Evolutionary conservation across 192 early-diverging fungal species (phyloP).

Genomic region (Coemansia sp.): DNA sequence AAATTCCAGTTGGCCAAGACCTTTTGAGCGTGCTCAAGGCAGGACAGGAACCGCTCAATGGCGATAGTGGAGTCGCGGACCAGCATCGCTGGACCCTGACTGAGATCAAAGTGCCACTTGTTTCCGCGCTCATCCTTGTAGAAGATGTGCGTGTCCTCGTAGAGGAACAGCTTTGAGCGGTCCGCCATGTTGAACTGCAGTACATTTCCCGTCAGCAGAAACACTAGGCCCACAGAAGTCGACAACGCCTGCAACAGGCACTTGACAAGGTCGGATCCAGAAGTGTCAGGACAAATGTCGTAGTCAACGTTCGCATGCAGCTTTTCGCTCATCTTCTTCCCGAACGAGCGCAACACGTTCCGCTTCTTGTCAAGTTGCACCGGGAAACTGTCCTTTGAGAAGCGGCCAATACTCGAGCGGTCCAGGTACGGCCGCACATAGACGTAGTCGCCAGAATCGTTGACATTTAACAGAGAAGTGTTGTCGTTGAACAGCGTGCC

Average conservation of each 20-base stretch:
- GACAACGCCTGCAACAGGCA: constrained; percentile 47
- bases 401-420: constrained; percentile 47
- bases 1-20: constrained; percentile 44
- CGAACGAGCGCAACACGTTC: constrained; percentile 33
- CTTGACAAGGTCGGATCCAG: constrained; percentile 15
- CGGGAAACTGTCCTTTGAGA: constrained; percentile 30
- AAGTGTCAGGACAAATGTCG: constrained; percentile 24
- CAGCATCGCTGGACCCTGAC: constrained; percentile 50
- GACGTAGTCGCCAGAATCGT: constrained; percentile 25
- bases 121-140: constrained; percentile 37
- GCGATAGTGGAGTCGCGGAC: constrained; percentile 41
- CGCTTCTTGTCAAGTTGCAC: constrained; percentile 51
- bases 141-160: constrained; percentile 46
- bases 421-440: constrained; percentile 47
- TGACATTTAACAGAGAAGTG: constrained; percentile 64
- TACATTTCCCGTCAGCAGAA: constrained; percentile 53
- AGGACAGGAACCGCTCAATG: constrained; percentile 51
- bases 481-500: constrained; percentile 93
- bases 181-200: constrained; percentile 52
- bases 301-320: constrained; percentile 34
- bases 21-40: constrained; percentile 46
- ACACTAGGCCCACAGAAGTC: constrained; percentile 46
- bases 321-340: constrained; percentile 30
- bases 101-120: constrained; percentile 56
- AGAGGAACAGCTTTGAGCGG: constrained; percentile 54